phyloP scores from a whole-genome alignment of 495 filamentous ascomycete species.

The Talaromyces nanjingensis region DNA sequence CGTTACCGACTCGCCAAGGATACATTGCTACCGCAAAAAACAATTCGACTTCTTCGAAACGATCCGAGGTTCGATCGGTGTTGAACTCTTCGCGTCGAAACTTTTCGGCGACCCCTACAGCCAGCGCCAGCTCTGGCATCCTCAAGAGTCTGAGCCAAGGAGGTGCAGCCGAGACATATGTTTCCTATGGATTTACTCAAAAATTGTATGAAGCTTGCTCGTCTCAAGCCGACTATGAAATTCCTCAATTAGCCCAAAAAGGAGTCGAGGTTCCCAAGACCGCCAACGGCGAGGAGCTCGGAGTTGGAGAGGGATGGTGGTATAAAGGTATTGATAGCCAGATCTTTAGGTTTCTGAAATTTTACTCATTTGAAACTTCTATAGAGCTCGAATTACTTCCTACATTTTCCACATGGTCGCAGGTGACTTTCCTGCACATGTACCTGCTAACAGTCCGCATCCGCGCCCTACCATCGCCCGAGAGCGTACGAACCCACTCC shows the following conservation, averaged over 20 bases:
- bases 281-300: conserved; percentile 68
- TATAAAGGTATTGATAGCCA: conserved; percentile 55
- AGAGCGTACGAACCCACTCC: conserved; percentile 54
- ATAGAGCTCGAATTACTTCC: conserved; percentile 57
- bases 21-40: not conserved
- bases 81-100: not conserved
- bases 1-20: not conserved
- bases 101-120: not conserved
- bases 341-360: not conserved
- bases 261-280: conserved; percentile 54
- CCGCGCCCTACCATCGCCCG: conserved; percentile 59
- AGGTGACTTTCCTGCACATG: conserved; percentile 92
- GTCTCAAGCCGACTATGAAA: conserved; percentile 65
- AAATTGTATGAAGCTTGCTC: conserved; percentile 72
- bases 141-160: conserved; percentile 19
- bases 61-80: not conserved
- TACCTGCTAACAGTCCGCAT: conserved; percentile 86
- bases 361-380: not conserved
- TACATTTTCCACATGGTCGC: conserved; percentile 92
- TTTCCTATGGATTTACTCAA: conserved; percentile 72
- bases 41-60: not conserved
- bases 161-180: conserved; percentile 57
- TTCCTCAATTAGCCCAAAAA: conserved; percentile 49
- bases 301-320: conserved; percentile 72
- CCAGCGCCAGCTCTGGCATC: not conserved